Base-by-base conservation (phyloP, 768 basidiomycete species). In the Suillus bovinus region DNA sequence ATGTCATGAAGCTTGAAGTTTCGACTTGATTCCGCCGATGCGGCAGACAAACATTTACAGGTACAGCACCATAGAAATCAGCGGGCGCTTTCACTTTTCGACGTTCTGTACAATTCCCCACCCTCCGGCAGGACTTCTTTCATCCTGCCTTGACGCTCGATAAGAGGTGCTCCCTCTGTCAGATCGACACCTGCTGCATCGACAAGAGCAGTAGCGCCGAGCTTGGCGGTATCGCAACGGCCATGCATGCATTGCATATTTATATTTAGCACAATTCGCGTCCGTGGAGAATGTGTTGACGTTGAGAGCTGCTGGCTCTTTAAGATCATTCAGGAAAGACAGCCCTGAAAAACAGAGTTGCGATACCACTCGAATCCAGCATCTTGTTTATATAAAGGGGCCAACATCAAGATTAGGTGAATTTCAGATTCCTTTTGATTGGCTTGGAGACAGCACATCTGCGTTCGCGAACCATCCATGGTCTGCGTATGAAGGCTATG, bases 401-500 rank as follows among this genome's bases (percentile, higher is more conserved):
- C 22, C 44, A 5, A 44, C n/a, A n/a, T 44, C n/a, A 10, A n/a
- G n/a, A 24, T n/a, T n/a, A n/a, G n/a, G n/a, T n/a, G n/a, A 42
- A 42, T 42, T 42, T 42, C 8, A 42, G 20, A 4, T 42, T 42
- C n/a, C 44, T 46, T 46, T 11, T 5, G 13, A 13, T 24, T 46
- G 22, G 22, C 44, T 5, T 14, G 46, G 61, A 10, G 61, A 62
- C 61, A 62, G 49, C 33, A 34, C 57, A 46, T 41, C 50, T 16
- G 46, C 46, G 34, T 20, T 62, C 54, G 58, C 61, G 22, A 58
- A 58, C n/a, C n/a, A n/a, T n/a, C 22, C 46, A 58, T 27, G 55
- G 61, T 58, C 44, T 62, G 9, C 55, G 55, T 16, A 62, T 62
- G 24, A 62, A 62, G 22, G 33, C 57, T 22, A 24, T 46, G 22